These are phyloP conservation scores for Aureobasidium sp. DNA, from an alignment of 2,329 filamentous ascomycete genomes.

Conservation along the genomic window DNA sequence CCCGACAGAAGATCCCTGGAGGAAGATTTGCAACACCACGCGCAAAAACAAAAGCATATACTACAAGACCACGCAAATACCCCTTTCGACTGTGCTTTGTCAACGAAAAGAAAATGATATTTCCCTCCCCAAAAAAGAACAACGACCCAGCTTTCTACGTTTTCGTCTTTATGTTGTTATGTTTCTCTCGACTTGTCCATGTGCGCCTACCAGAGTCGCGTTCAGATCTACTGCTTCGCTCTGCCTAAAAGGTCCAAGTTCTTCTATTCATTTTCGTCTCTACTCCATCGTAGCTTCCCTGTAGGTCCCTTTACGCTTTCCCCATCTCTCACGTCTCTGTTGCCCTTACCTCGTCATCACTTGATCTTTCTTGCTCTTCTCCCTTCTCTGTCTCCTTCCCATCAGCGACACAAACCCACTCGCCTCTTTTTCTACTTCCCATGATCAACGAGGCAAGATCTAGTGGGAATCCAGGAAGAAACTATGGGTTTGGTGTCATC, in stretches of 20 bases:
- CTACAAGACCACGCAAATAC: not conserved
- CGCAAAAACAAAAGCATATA: constrained; percentile 4
- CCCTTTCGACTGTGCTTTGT: constrained; percentile 8
- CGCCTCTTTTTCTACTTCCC: not conserved
- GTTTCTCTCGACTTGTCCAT: not conserved
- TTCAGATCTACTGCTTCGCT: no score
- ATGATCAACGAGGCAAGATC: not conserved
- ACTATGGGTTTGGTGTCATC: not conserved
- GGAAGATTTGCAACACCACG: not conserved
- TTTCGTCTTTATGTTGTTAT: not conserved
- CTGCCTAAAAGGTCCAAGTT: no score
- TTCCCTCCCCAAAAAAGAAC: not conserved
- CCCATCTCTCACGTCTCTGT: no score
- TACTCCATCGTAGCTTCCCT: not conserved
- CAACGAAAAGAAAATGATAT: constrained; percentile 15
- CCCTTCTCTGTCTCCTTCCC: not conserved
- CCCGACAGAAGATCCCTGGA: not conserved
- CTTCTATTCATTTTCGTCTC: no score
- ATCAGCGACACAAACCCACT: not conserved
- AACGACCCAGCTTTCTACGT: not conserved
- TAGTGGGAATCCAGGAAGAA: not conserved
- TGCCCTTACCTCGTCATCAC: not conserved
- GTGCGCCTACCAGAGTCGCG: not conserved
- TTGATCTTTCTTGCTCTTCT: not conserved
- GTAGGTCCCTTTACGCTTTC: not conserved